These are phyloP conservation scores for Fusarium scirpi DNA, from an alignment of 2,329 filamentous ascomycete species.

Conservation along the genomic window DNA sequence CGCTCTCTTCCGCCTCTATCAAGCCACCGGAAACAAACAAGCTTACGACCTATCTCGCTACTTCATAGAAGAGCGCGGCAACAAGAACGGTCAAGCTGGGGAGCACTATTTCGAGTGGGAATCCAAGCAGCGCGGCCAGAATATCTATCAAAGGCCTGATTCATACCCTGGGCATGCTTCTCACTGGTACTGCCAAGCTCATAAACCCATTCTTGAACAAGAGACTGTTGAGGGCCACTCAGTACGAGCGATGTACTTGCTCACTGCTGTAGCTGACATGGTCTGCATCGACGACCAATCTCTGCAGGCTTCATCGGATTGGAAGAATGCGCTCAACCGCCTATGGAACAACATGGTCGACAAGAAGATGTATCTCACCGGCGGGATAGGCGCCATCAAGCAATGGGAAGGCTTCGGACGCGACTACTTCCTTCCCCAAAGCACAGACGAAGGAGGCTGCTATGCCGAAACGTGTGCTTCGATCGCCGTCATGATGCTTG, in stretches of 20 bases:
- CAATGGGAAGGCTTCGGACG: slow-evolving; percentile 49
- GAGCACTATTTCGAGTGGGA: slow-evolving; percentile 2
- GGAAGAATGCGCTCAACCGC: slow-evolving; percentile 56
- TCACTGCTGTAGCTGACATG: slow-evolving; percentile 69
- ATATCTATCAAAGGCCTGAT: neutral
- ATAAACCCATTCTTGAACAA: neutral
- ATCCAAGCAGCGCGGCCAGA: neutral
- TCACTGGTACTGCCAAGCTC: slow-evolving; percentile 4
- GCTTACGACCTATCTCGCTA: slow-evolving; percentile 63
- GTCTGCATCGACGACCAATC: slow-evolving; percentile 44
- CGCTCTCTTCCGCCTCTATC: slow-evolving; percentile 55
- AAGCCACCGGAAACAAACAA: slow-evolving; percentile 50
- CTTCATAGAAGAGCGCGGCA: slow-evolving; percentile 70
- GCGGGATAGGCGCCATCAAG: slow-evolving; percentile 65
- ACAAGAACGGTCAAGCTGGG: slow-evolving; percentile 43
- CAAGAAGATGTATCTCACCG: slow-evolving; percentile 72
- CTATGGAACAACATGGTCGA: slow-evolving; percentile 72
- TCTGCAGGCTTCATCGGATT: slow-evolving; percentile 40
- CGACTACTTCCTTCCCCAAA: slow-evolving; percentile 34
- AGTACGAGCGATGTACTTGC: slow-evolving; percentile 70
- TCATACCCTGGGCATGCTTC: slow-evolving; percentile 5
- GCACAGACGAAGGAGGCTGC: slow-evolving; percentile 25
- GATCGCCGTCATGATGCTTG: slow-evolving; percentile 68
- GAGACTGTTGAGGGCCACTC: slow-evolving; percentile 59
- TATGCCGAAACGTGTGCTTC: slow-evolving; percentile 31